Base-by-base conservation (phyloP, 805 yeast genomes). In the Pichia scutulata region DNA sequence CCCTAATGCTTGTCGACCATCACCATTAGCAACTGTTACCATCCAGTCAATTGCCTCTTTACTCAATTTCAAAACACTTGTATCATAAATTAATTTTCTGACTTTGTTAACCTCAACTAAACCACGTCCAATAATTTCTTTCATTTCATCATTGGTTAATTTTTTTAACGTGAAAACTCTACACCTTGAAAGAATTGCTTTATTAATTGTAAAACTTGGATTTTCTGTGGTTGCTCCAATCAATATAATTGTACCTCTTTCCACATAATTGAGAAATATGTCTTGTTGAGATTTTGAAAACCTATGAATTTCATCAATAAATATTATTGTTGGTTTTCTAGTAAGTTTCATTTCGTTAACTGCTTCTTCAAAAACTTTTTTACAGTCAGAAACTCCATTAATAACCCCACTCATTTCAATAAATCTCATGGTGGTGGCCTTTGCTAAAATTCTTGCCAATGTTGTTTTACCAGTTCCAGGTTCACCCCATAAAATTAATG, bases 141-240 rank as follows among this genome's bases (percentile, higher is more conserved):
- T 62, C 22, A 86, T 63, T 43, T 89, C 89, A 2, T 65, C 66
- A 1, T 58, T 53, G 0, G 65, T 61, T 28, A 89, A 71, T 51
- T 77, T 75, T 43, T 77, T 71, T 53, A 93, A 70, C 7, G 82
- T 82, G 62, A 89, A 86, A 0, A 89, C 80, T 51, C 89, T 83
- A 60, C 96, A 87, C 51, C 99, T 70, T 7, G 96, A 87, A 25
- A 89, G 64, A 33, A 93, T 70, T 0, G 98, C 97, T 49, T 84
- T 79, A 53, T 89, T 82, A 41, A 93, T 68, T 58, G 88, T 84
- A 59, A 85, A 84, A 44, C 86, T 81, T 4, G 97, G 97, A 62
- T 93, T 93, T 63, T 93, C 99, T 0, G 98, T 90, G 0, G 99
- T 93, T n/a, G 98, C 97, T 6, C 99, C 99, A 47, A 92, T 81